Conservation (phyloP, 805 yeast species). For the Scheffersomyces amazonensis region DNA sequence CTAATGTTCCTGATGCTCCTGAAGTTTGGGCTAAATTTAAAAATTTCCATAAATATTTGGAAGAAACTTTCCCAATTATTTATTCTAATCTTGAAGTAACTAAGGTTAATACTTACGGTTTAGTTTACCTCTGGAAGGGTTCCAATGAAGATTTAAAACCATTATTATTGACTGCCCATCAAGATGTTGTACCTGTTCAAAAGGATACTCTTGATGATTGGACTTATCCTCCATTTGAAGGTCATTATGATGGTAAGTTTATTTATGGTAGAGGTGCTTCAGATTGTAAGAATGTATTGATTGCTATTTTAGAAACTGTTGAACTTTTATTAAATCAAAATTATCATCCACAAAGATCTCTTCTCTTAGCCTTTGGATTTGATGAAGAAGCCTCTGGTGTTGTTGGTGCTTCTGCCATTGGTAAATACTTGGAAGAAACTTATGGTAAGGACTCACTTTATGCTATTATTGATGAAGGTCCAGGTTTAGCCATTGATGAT, state of each 20-base stretch:
- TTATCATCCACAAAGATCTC: slow-evolving; percentile 57
- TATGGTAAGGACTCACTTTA: slow-evolving; percentile 62
- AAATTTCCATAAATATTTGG: slow-evolving; percentile 51
- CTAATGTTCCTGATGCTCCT: slow-evolving; percentile 50
- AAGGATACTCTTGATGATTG: slow-evolving; percentile 53
- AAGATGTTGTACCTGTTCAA: slow-evolving; percentile 79
- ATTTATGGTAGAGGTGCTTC: slow-evolving; percentile 78
- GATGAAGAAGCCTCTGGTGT: slow-evolving; percentile 75
- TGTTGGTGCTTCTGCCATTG: slow-evolving; percentile 57
- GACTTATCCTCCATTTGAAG: slow-evolving; percentile 62
- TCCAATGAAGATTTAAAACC: slow-evolving; percentile 55
- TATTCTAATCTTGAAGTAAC: slow-evolving; percentile 48
- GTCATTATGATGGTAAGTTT: slow-evolving; percentile 58
- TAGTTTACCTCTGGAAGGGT: slow-evolving; percentile 65
- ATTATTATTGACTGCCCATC: slow-evolving; percentile 67
- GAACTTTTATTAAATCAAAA: slow-evolving; percentile 54
- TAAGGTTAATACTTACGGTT: slow-evolving; percentile 58
- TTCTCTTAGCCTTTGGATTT: slow-evolving; percentile 66
- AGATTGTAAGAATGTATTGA: slow-evolving; percentile 71
- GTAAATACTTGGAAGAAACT: slow-evolving; percentile 43
- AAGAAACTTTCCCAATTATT: slow-evolving; percentile 51
- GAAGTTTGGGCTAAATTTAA: slow-evolving; percentile 43
- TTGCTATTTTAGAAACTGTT: slow-evolving; percentile 64
- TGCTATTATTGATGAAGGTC: slow-evolving; percentile 66
- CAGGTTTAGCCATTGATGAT: slow-evolving; percentile 47